phyloP scores from a whole-genome alignment of 2,329 filamentous ascomycete species.

The Macrophomina phaseolina region DNA sequence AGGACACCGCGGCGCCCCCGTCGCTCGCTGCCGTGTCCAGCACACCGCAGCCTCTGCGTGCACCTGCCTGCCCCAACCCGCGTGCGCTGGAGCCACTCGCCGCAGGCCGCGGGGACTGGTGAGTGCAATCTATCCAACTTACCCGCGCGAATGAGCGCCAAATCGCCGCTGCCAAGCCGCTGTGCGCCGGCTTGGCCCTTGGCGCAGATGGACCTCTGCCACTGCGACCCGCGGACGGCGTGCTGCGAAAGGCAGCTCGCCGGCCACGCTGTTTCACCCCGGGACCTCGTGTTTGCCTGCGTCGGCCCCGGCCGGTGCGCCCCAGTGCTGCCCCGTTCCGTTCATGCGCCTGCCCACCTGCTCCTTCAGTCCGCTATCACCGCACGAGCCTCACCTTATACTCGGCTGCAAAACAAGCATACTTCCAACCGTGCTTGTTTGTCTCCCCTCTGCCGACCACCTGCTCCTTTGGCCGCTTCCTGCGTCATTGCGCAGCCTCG shows the following conservation, averaged over 20 bases:
- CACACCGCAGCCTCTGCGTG: background rate
- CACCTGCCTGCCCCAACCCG: background rate
- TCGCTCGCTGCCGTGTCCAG: background rate
- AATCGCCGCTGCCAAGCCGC: background rate
- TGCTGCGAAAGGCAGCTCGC: slow-evolving; percentile 18
- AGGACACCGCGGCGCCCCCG: no score
- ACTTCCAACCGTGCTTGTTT: background rate
- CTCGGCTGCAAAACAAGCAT: background rate
- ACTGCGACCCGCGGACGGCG: background rate
- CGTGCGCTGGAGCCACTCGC: background rate
- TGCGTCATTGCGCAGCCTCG: slow-evolving; percentile 18
- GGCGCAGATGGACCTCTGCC: background rate
- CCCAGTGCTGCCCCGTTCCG: background rate
- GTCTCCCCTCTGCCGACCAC: background rate
- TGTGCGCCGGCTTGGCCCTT: slow-evolving; percentile 7
- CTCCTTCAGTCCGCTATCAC: background rate
- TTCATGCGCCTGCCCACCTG: background rate
- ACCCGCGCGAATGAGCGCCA: slow-evolving; percentile 18
- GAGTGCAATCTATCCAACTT: background rate
- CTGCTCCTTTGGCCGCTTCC: slow-evolving; percentile 13
- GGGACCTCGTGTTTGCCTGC: background rate
- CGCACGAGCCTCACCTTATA: slow-evolving; percentile 19
- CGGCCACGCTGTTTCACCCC: background rate
- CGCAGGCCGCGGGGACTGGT: background rate
- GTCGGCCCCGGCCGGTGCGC: background rate